Percentiles rank a stretch among this genome's conserved stretches.
Conservation (phyloP, 495 filamentous ascomycete genomes). For the Elasticomyces elasticus region DNA sequence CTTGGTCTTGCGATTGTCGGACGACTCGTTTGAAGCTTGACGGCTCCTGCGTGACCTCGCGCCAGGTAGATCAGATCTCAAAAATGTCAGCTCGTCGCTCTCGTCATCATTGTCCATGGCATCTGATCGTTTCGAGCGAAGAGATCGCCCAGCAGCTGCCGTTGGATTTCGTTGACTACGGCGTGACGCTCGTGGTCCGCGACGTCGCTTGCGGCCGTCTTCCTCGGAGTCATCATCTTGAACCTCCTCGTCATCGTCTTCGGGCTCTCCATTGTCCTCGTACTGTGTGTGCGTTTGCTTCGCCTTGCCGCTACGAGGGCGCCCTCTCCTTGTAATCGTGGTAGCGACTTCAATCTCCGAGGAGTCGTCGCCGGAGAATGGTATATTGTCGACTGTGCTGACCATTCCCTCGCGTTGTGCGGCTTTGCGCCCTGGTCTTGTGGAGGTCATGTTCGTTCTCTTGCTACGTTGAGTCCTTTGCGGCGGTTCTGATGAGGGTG, state of each 20-base stretch:
- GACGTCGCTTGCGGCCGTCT: neutral
- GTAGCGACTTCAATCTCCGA: constrained; percentile 9
- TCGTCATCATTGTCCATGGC: constrained; percentile 2
- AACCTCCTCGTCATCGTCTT: constrained; percentile 10
- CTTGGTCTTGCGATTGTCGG: constrained; percentile 1
- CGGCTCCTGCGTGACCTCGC: neutral
- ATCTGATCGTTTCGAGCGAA: constrained; percentile 1
- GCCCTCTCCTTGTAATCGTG: neutral
- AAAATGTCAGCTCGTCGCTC: neutral
- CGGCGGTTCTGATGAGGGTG: neutral
- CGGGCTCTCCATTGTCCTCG: constrained; percentile 13
- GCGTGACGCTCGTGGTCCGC: neutral
- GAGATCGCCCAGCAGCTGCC: neutral
- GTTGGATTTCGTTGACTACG: constrained; percentile 2
- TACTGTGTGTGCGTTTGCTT: constrained; percentile 8
- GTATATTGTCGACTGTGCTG: constrained; percentile 23
- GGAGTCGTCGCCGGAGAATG: constrained; percentile 19
- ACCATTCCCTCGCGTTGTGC: constrained; percentile 20
- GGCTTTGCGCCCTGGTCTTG: constrained; percentile 4
- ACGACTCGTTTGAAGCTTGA: neutral
- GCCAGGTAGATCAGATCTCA: constrained; percentile 14
- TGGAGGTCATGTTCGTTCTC: constrained; percentile 5
- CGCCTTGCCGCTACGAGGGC: neutral
- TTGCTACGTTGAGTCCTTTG: neutral
- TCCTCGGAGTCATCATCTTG: constrained; percentile 5